Evolutionary conservation across 208 protist genomes (phyloP).

Genomic region (Acanthamoeba castellanii): DNA sequence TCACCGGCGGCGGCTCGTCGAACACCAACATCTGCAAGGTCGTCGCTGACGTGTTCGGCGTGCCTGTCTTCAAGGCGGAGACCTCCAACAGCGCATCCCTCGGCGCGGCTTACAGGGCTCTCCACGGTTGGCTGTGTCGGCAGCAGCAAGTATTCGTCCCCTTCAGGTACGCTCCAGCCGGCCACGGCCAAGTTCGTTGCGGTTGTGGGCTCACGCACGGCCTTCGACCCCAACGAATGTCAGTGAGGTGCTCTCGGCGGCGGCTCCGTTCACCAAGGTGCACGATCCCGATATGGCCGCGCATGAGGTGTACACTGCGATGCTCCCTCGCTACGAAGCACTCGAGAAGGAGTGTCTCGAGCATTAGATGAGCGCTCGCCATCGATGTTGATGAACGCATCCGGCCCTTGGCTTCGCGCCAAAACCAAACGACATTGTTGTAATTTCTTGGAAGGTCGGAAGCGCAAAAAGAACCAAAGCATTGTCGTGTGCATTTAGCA

Average conservation of each 20-base stretch:
- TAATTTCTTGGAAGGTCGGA: background rate
- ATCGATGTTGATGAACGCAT: background rate
- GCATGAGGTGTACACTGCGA: background rate
- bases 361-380: background rate
- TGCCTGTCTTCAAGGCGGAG: slow-evolving; percentile 55
- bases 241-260: background rate
- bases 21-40: slow-evolving; percentile 18
- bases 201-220: background rate
- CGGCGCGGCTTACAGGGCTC: slow-evolving; percentile 33
- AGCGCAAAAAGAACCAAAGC: background rate
- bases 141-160: slow-evolving; percentile 13
- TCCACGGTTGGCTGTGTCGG: slow-evolving; percentile 9
- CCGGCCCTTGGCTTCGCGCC: background rate
- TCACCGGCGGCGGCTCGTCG: slow-evolving; percentile 41
- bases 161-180: background rate
- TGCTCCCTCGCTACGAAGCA: slow-evolving; percentile 17
- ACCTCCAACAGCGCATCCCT: slow-evolving; percentile 55
- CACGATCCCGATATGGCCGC: slow-evolving; percentile 37
- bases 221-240: background rate
- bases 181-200: background rate
- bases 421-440: background rate
- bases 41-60: slow-evolving; percentile 52
- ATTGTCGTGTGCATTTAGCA: background rate
- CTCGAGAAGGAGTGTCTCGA: background rate
- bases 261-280: slow-evolving; percentile 41